These are phyloP conservation scores for Termitomyces sp. DNA, from an alignment of 768 basidiomycete genomes.

Conservation along the genomic window DNA sequence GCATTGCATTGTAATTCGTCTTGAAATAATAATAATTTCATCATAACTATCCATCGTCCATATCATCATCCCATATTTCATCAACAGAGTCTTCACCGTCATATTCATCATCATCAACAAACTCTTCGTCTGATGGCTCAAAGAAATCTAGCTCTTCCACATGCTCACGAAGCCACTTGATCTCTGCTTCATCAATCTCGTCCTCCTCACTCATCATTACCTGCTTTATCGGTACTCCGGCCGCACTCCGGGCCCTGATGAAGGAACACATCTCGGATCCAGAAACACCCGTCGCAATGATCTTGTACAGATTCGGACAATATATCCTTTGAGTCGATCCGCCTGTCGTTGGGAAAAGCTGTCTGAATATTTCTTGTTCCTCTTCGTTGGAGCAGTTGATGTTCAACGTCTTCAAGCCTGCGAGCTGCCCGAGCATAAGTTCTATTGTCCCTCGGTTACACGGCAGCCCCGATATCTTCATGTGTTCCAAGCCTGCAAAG, in stretches of 20 bases:
- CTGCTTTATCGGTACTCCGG: slow-evolving; percentile 41
- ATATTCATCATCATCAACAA: slow-evolving; percentile 22
- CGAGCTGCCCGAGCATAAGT: slow-evolving; percentile 42
- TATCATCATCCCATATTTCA: slow-evolving; percentile 11
- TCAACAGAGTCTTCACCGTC: slow-evolving; percentile 29
- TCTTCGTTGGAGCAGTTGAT: slow-evolving; percentile 28
- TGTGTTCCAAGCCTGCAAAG: slow-evolving; percentile 41
- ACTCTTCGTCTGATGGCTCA: slow-evolving; percentile 50
- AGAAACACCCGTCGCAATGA: slow-evolving; percentile 41
- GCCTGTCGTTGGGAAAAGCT: slow-evolving; percentile 11
- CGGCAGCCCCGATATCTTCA: slow-evolving; percentile 49
- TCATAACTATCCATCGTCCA: background rate
- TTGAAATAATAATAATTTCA: background rate
- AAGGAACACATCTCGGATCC: slow-evolving; percentile 38
- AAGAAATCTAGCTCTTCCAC: slow-evolving; percentile 51
- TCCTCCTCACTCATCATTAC: slow-evolving; percentile 45
- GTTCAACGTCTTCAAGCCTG: slow-evolving; percentile 38
- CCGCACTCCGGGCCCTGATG: slow-evolving; percentile 34
- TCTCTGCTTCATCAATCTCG: slow-evolving; percentile 33
- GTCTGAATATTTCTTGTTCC: slow-evolving; percentile 25
- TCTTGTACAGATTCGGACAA: slow-evolving; percentile 47
- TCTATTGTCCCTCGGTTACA: slow-evolving; percentile 30
- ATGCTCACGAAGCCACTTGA: slow-evolving; percentile 47
- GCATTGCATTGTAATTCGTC: background rate
- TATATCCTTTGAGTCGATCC: slow-evolving; percentile 19